Evolutionary conservation across 2,329 filamentous ascomycete genomes (phyloP).

Genomic region (Phialophora macrospora): DNA sequence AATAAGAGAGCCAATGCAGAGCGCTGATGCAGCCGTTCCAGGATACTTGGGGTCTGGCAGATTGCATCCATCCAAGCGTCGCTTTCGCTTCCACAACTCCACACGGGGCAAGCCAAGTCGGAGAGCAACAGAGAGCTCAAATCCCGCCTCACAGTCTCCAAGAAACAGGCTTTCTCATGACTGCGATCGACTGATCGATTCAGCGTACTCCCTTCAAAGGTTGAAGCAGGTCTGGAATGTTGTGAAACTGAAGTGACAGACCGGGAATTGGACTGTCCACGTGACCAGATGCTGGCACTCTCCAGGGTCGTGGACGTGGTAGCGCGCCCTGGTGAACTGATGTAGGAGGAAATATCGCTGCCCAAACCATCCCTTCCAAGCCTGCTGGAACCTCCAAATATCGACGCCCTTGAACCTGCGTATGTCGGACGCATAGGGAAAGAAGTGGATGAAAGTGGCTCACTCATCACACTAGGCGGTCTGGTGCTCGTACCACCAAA

Average conservation of each 20-base stretch:
- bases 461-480: slow-evolving; percentile 52
- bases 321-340: slow-evolving; percentile 68
- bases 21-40: slow-evolving; percentile 30
- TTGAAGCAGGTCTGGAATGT: slow-evolving; percentile 40
- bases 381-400: slow-evolving; percentile 71
- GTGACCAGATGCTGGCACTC: slow-evolving; percentile 82
- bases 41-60: slow-evolving; percentile 68
- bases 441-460: slow-evolving; percentile 46
- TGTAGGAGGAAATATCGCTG: slow-evolving; percentile 64
- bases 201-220: slow-evolving; percentile 40
- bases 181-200: slow-evolving; percentile 60
- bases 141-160: slow-evolving; percentile 76
- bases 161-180: slow-evolving; percentile 74
- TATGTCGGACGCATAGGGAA: slow-evolving; percentile 40
- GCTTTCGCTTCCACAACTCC: slow-evolving; percentile 88
- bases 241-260: slow-evolving; percentile 43
- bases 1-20: slow-evolving; percentile 46
- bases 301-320: slow-evolving; percentile 74
- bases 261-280: slow-evolving; percentile 62
- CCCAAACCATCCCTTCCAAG: slow-evolving; percentile 61
- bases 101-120: slow-evolving; percentile 84
- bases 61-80: slow-evolving; percentile 76
- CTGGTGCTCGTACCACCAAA: slow-evolving; percentile 53
- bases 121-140: slow-evolving; percentile 85
- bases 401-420: slow-evolving; percentile 56